phyloP scores from a whole-genome alignment of 495 filamentous ascomycete genomes.

The Trichoderma asperelloides region DNA sequence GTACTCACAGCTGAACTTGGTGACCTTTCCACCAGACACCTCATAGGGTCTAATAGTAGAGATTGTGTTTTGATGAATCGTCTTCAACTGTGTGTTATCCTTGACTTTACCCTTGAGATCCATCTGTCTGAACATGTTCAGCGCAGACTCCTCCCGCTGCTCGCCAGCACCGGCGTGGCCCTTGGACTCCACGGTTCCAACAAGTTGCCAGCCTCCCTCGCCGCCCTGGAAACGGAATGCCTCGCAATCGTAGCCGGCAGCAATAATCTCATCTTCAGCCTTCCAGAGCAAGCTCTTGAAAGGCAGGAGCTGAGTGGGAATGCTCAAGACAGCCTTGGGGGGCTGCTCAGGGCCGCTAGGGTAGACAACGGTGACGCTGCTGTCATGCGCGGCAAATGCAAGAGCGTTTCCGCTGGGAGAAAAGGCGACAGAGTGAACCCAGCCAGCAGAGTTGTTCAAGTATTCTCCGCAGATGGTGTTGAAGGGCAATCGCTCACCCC shows the following conservation, averaged over 20 bases:
- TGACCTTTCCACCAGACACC: constrained; percentile 50
- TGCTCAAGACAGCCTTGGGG: constrained; percentile 76
- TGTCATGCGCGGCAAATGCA: constrained; percentile 89
- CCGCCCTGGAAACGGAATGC: constrained; percentile 84
- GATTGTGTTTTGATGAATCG: constrained; percentile 95
- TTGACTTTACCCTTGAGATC: constrained; percentile 85
- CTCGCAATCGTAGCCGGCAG: constrained; percentile 93
- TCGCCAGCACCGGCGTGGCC: constrained; percentile 47
- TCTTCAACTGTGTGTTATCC: constrained; percentile 89
- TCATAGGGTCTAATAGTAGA: constrained; percentile 71
- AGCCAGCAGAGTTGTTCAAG: constrained; percentile 88
- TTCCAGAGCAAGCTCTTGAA: constrained; percentile 91
- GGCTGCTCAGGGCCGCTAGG: constrained; percentile 87
- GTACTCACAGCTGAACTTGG: constrained; percentile 80
- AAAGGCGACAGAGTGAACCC: constrained; percentile 87
- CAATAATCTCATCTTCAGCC: constrained; percentile 86
- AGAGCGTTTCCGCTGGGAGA: constrained; percentile 85
- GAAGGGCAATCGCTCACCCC: constrained; percentile 93
- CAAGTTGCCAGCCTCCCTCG: constrained; percentile 74
- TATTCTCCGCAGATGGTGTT: constrained; percentile 97
- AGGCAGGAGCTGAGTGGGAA: constrained; percentile 80
- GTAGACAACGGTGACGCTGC: constrained; percentile 92
- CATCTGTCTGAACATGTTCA: constrained; percentile 99
- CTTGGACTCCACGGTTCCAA: constrained; percentile 76
- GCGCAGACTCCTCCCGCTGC: constrained; percentile 57